phyloP scores from a whole-genome alignment of 345 rosid species.

The Rhizophora mangle region DNA sequence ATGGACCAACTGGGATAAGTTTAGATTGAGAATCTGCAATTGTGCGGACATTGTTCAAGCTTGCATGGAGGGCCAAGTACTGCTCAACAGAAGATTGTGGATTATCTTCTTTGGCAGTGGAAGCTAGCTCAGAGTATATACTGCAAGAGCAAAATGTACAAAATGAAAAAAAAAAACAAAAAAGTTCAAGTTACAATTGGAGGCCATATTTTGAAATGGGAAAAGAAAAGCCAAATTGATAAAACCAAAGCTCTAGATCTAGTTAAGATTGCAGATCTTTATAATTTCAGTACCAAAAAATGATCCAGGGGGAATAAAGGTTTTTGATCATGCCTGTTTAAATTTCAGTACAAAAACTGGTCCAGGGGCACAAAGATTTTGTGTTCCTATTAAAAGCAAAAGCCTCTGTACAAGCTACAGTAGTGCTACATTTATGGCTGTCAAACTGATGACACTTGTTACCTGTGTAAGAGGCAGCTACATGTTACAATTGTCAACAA shows the following conservation, averaged over 20 bases:
- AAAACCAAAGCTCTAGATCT: too few relatives aligned
- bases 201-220: too few relatives aligned
- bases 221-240: too few relatives aligned
- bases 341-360: too few relatives aligned
- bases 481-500: background rate
- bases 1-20: conserved; percentile 39
- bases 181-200: background rate
- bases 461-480: too few relatives aligned
- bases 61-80: conserved; percentile 70
- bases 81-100: conserved; percentile 85
- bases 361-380: too few relatives aligned
- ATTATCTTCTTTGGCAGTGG: conserved; percentile 81
- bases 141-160: conserved; percentile 40
- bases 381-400: background rate
- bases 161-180: background rate
- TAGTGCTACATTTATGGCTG: background rate
- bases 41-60: conserved; percentile 48
- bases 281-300: too few relatives aligned
- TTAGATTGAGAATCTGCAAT: conserved; percentile 65
- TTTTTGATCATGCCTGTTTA: too few relatives aligned
- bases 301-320: too few relatives aligned
- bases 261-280: too few relatives aligned
- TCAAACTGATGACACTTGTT: too few relatives aligned
- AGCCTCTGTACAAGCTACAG: background rate
- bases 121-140: conserved; percentile 60